Base-by-base conservation (phyloP, 352 stramenopile species). In the Phytopythium montanum region DNA sequence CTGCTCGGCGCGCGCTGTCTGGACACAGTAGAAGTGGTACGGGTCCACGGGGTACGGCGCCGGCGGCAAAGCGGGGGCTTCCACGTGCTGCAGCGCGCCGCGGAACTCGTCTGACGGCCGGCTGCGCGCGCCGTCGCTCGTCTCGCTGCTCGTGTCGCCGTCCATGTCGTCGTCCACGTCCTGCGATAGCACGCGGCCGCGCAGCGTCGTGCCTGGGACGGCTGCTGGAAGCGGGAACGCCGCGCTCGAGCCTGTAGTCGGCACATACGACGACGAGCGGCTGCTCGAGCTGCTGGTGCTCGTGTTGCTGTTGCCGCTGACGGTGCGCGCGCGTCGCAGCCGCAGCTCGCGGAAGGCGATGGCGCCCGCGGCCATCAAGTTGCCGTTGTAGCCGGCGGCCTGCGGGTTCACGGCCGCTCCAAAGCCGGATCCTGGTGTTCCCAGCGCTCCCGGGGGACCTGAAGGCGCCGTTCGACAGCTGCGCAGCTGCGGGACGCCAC, bases 11-110 rank as follows among this genome's bases (percentile, higher is more conserved):
- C 57, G 23, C 54, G 62, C 31, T 21, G 56, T 31, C 14, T 53
- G 45, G 29, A 68, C 60, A 56, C 76, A 91, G 51, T 90, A 90
- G 54, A 94, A 94, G 55, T 94, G 85, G 60, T 94, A 94, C 23
- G 79, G 73, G 44, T 94, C 85, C 14, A 94, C 85, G 0, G 85
- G 85, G 62, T 94, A 94, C 54, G 85, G 85, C 9, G 79, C 51
- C 2, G 70, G 68, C 0, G 85, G 85, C 25, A 94, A 64, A 19
- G 56, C 60, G 9, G 85, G 82, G 42, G 82, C 82, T 19, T 76
- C 60, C n/a, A 88, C 68, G 55, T 70, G 65, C 60, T 82, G 62
- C 45, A 78, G 54, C 21, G 74, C 61, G 1, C 33, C 62, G 64
- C 33, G 71, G 58, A 26, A 72, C 46, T 42, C 38, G 54, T 59